phyloP scores from a whole-genome alignment of 2,329 filamentous ascomycete genomes.

The Chrysoporthe austroafricana region DNA sequence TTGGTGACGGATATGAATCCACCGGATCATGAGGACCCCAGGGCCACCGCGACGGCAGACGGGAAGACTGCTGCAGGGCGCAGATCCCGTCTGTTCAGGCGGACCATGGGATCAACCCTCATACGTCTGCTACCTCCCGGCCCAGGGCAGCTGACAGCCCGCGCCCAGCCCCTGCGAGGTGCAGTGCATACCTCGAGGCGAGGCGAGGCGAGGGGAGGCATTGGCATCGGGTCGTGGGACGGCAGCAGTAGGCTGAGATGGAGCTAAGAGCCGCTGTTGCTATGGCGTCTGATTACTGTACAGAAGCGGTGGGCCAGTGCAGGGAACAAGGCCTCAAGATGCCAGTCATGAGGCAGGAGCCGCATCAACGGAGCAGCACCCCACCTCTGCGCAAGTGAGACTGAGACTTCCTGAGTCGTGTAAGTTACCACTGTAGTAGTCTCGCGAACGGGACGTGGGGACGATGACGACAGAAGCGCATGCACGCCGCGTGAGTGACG shows the following conservation, averaged over 20 bases:
- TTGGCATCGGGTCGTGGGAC: neutral
- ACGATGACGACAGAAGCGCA: constrained; percentile 13
- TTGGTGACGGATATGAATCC: neutral
- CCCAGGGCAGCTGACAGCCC: neutral
- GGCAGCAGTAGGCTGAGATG: neutral
- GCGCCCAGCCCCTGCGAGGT: neutral
- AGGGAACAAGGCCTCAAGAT: neutral
- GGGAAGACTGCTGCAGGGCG: constrained; percentile 1
- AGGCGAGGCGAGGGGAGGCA: no score
- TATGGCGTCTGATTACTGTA: neutral
- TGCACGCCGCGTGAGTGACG: neutral
- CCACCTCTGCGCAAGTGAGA: neutral
- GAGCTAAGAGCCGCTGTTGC: neutral
- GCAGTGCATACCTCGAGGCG: neutral
- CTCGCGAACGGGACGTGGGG: neutral
- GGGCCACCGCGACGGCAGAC: neutral
- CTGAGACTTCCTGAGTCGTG: constrained; percentile 9
- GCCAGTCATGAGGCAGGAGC: constrained; percentile 15
- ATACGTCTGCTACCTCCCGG: neutral
- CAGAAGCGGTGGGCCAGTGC: neutral
- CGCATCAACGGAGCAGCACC: constrained; percentile 3
- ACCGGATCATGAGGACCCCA: constrained; percentile 1
- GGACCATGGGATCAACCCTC: neutral
- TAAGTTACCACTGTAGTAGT: neutral
- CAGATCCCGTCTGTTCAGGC: neutral